These are phyloP conservation scores for Neckera pumila DNA, from an alignment of 225 moss, liverwort and hornwort genomes.

Conservation along the genomic window DNA sequence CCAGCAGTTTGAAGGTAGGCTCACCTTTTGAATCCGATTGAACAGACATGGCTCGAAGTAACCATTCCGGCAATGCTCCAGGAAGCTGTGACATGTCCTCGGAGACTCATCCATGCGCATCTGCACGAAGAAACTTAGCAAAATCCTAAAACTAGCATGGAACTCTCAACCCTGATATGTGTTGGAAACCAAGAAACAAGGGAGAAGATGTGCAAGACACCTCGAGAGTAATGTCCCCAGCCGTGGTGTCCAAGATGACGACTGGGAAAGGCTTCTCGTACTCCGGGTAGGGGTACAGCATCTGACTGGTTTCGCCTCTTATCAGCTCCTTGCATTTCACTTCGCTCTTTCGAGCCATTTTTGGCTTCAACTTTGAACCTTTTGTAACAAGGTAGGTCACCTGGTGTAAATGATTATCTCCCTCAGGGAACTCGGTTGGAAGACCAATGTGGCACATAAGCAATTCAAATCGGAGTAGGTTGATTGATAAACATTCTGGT, in stretches of 20 bases:
- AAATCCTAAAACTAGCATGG: background rate
- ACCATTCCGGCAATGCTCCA: constrained; percentile 68
- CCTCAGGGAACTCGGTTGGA: background rate
- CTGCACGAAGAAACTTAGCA: constrained; percentile 9
- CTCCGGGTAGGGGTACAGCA: constrained; percentile 17
- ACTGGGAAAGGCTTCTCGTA: constrained; percentile 17
- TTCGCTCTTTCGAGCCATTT: constrained; percentile 17
- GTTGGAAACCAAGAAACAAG: background rate
- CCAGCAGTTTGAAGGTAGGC: background rate
- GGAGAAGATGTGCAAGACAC: background rate
- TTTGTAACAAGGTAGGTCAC: background rate
- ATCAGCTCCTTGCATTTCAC: constrained; percentile 1
- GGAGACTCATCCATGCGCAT: constrained; percentile 54
- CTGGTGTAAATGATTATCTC: background rate
- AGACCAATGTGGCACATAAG: background rate
- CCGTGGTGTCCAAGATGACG: constrained; percentile 24
- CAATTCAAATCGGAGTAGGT: background rate
- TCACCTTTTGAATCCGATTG: constrained; percentile 81
- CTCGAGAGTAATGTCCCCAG: constrained; percentile 27
- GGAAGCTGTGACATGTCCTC: constrained; percentile 61
- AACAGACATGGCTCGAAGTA: constrained; percentile 72
- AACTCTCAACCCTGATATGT: background rate
- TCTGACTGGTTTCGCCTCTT: constrained; percentile 9
- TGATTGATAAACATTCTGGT: background rate
- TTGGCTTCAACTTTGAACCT: background rate